Evolutionary conservation across 2,329 filamentous ascomycete species (phyloP).

Genomic region (Penicillium sp.): DNA sequence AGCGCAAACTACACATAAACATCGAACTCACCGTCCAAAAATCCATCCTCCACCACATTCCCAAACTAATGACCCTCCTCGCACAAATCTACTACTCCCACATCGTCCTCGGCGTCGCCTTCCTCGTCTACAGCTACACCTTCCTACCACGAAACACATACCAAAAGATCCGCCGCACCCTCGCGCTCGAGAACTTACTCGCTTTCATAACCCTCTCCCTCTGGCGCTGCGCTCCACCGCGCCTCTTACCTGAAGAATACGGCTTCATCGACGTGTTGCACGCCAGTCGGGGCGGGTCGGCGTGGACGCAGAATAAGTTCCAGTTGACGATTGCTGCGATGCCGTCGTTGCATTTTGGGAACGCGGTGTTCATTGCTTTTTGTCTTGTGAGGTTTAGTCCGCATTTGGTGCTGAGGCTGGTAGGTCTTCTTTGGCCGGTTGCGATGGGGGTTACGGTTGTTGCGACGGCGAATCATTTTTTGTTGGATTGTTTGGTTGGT

Average conservation of each 20-base stretch:
- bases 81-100: constrained; percentile 53
- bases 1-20: constrained; percentile 43
- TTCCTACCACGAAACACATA: constrained; percentile 47
- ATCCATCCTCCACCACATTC: constrained; percentile 41
- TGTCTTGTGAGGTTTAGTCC: constrained; percentile 45
- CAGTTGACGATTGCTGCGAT: constrained; percentile 56
- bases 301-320: constrained; percentile 53
- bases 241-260: constrained; percentile 48
- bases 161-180: constrained; percentile 50
- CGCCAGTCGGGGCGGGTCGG: constrained; percentile 23
- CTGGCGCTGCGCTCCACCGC: constrained; percentile 56
- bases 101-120: constrained; percentile 51
- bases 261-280: constrained; percentile 56
- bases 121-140: constrained; percentile 55
- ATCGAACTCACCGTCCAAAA: constrained; percentile 40
- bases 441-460: constrained; percentile 61
- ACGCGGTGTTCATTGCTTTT: constrained; percentile 34
- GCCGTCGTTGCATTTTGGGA: constrained; percentile 55
- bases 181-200: constrained; percentile 55
- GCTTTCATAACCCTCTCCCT: constrained; percentile 54
- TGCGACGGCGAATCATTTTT: constrained; percentile 70
- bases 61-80: constrained; percentile 46
- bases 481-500: constrained; percentile 69
- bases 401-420: constrained; percentile 39
- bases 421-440: constrained; percentile 50